A percentile compares a stretch with the other conserved stretches of the same genome.
Conservation (phyloP, 2,329 filamentous ascomycete species). For the Grosmannia huntii region DNA sequence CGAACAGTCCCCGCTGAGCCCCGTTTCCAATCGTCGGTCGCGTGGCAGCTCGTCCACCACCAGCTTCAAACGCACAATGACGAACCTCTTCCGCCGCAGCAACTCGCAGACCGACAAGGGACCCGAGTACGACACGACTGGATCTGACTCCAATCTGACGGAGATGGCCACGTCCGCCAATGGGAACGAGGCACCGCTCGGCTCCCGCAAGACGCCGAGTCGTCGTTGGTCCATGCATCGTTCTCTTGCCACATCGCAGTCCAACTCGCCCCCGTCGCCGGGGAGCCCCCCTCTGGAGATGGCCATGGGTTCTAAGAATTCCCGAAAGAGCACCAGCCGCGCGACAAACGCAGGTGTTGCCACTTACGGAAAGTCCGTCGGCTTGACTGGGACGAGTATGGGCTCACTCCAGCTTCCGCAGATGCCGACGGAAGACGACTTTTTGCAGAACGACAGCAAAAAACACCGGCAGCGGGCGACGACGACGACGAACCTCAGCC, state of each 20-base stretch:
- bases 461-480: slow-evolving; percentile 32
- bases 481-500: slow-evolving; percentile 36
- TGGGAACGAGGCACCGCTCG: background rate
- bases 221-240: slow-evolving; percentile 34
- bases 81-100: slow-evolving; percentile 33
- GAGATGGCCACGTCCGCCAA: slow-evolving; percentile 8
- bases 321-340: background rate
- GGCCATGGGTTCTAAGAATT: slow-evolving; percentile 10
- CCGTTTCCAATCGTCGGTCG: slow-evolving; percentile 20
- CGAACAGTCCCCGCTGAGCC: slow-evolving; percentile 19
- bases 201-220: slow-evolving; percentile 16
- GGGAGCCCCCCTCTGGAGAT: slow-evolving; percentile 29
- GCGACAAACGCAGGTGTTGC: background rate
- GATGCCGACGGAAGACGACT: slow-evolving; percentile 31
- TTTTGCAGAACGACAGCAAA: slow-evolving; percentile 31
- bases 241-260: slow-evolving; percentile 31
- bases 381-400: slow-evolving; percentile 5
- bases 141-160: slow-evolving; percentile 17
- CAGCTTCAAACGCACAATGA: slow-evolving; percentile 36
- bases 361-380: slow-evolving; percentile 1
- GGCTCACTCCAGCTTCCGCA: slow-evolving; percentile 12
- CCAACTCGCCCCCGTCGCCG: slow-evolving; percentile 38
- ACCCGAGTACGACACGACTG: slow-evolving; percentile 6
- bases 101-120: slow-evolving; percentile 22
- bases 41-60: slow-evolving; percentile 26